Conservation (phyloP, 805 yeast species). For the Cyberlindnera sargentensis region DNA sequence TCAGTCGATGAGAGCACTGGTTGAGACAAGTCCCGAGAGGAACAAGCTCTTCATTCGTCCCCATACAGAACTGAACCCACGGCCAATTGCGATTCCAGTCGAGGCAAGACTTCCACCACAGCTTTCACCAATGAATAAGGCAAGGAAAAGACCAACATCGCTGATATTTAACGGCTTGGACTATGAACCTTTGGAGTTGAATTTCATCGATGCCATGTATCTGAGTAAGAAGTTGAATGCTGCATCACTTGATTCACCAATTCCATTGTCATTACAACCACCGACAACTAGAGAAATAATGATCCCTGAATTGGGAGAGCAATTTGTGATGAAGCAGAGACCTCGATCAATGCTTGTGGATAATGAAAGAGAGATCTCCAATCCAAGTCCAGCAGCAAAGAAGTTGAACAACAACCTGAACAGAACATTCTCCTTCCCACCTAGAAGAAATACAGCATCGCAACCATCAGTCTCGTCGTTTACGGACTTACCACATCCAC, state of each 20-base stretch:
- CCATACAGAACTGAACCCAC: conserved; percentile 29
- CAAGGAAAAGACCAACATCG: conserved; percentile 21
- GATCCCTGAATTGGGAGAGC: conserved; percentile 2
- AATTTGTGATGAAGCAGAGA: background rate
- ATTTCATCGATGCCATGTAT: conserved; percentile 7
- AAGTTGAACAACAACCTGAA: conserved; percentile 19
- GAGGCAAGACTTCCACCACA: conserved; percentile 31
- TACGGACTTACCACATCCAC: conserved; percentile 7
- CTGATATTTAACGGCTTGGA: conserved; percentile 31
- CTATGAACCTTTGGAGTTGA: conserved; percentile 24
- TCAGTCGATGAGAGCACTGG: conserved; percentile 16
- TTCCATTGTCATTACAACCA: background rate
- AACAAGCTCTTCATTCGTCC: conserved; percentile 27
- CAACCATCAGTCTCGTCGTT: background rate
- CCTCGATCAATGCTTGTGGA: conserved; percentile 9
- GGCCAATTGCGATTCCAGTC: conserved; percentile 30
- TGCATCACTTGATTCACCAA: background rate
- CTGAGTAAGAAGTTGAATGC: conserved; percentile 2
- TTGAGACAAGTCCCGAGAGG: conserved; percentile 15
- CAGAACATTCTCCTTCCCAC: conserved; percentile 21
- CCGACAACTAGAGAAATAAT: background rate
- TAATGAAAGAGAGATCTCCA: conserved; percentile 19
- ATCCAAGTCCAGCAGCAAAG: conserved; percentile 23
- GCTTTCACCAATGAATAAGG: conserved; percentile 28
- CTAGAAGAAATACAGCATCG: conserved; percentile 1